Base-by-base conservation (phyloP, 1,284 basidiomycete genomes). In the Naganishia sp. region DNA sequence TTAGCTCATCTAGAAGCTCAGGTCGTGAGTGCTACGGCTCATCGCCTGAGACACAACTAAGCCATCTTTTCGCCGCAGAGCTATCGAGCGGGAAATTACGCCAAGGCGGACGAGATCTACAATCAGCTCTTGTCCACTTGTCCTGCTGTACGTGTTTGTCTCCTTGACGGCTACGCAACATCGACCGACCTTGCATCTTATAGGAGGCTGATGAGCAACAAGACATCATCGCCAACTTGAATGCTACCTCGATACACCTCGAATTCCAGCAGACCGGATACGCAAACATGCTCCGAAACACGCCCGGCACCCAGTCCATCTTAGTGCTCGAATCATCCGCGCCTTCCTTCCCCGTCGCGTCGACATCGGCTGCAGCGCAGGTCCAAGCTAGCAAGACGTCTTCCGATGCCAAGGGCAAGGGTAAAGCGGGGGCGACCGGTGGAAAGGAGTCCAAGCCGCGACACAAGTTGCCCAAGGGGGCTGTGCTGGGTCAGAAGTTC, bases 201-300 rank as follows among this genome's bases (percentile, higher is more conserved):
- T 74, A 92, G 89, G 81, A 87, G 70, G 87, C 90, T n/a, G 88
- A 92, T 73, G 92, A 94, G 81, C 85, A 90, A 74, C 85, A 88
- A 7, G 92, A 94, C 75, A 87, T 94, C 73, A 82, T 89, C 56
- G 90, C 86, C 67, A 94, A 94, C 78, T 85, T 92, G 65, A 82
- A 85, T 53, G 90, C 91, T 1, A 84, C 90, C 0, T 86, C 90
- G 74, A 83, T 84, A 67, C 89, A 92, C 75, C 84, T 90, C 66
- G 88, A 90, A 73, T 54, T 56, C 60, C 35, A 67, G 56, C 18
- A 50, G 54, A 43, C 52, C 45, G 13, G 67, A 55, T 35, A 55
- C 66, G 17, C 41, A 53, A 9, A 65, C 50, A 17, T 41, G 28
- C 51, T 66, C 3, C 28, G 51, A 7, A 39, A 21, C 23, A 55